phyloP scores from a whole-genome alignment of 2,329 filamentous ascomycete species.

The Endocalyx cinctus region DNA sequence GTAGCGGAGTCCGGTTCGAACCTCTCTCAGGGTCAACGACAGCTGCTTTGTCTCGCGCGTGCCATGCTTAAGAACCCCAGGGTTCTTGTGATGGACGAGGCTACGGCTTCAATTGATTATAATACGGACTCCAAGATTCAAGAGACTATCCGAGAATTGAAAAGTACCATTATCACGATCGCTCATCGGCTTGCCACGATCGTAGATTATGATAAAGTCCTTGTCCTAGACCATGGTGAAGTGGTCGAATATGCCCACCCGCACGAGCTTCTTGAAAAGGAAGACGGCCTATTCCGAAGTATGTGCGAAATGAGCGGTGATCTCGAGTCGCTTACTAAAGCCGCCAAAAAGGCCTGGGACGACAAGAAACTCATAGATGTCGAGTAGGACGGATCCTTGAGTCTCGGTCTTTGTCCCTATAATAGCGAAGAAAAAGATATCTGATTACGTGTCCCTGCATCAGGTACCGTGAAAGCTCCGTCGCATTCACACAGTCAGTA shows the following conservation, averaged over 20 bases:
- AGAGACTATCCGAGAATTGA: conserved; percentile 88
- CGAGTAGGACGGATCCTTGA: too few species aligned
- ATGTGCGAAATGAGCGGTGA: conserved; percentile 66
- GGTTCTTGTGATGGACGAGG: conserved; percentile 98
- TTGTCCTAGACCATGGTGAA: conserved; percentile 84
- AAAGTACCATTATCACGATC: conserved; percentile 92
- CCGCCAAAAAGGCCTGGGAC: conserved; percentile 50
- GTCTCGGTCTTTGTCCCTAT: too few species aligned
- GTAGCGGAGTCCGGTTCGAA: conserved; percentile 92
- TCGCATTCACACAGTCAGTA: too few species aligned
- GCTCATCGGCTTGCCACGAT: conserved; percentile 95
- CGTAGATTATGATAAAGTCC: conserved; percentile 95
- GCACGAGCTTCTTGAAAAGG: conserved; percentile 69
- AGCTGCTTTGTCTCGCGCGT: conserved; percentile 87
- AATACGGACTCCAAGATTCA: conserved; percentile 94
- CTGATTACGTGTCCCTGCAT: too few species aligned
- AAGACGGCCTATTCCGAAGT: conserved; percentile 58
- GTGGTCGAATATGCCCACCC: conserved; percentile 92
- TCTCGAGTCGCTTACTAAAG: conserved; percentile 43
- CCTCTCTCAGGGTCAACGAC: conserved; percentile 90
- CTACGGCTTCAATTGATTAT: conserved; percentile 96
- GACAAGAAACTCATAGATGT: conserved; percentile 35
- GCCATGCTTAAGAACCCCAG: conserved; percentile 88
- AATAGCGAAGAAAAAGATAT: too few species aligned
- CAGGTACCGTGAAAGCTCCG: too few species aligned